Percentiles rank a stretch among this genome's conserved stretches.
Conservation (phyloP, 83 land plant genomes). For the Picea abies region DNA sequence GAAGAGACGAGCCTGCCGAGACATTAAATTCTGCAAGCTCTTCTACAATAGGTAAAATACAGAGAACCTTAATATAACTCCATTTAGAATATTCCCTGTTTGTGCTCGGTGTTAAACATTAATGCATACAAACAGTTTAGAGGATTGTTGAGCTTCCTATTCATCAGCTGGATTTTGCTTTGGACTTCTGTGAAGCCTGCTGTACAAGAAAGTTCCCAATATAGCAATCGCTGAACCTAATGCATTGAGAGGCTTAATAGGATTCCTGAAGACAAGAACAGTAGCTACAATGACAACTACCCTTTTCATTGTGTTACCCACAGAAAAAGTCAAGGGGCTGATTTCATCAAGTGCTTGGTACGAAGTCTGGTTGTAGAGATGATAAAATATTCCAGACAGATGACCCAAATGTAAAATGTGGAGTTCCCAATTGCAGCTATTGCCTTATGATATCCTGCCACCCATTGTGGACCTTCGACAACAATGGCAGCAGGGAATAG, state of each 20-base stretch:
- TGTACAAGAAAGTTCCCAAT: constrained; percentile 77
- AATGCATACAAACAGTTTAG: too few species aligned
- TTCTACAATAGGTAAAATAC: too few species aligned
- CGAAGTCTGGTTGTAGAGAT: constrained; percentile 81
- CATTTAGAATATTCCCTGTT: too few species aligned
- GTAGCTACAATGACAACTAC: constrained; percentile 72
- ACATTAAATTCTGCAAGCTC: too few species aligned
- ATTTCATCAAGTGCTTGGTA: constrained; percentile 81
- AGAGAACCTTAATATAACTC: too few species aligned
- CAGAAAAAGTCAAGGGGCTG: constrained; percentile 76
- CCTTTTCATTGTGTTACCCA: constrained; percentile 89
- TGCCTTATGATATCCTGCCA: constrained; percentile 48
- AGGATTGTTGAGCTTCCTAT: not conserved
- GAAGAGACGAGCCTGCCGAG: too few species aligned
- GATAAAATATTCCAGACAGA: constrained; percentile 73
- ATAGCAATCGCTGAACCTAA: constrained; percentile 84
- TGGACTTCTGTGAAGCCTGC: constrained; percentile 48
- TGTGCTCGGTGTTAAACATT: too few species aligned
- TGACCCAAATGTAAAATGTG: constrained; percentile 59
- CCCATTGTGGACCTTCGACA: constrained; percentile 74
- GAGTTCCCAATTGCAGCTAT: constrained; percentile 29
- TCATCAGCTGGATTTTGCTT: not conserved
- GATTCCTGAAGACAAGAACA: constrained; percentile 70
- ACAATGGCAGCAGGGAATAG: constrained; percentile 68
- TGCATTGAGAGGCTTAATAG: constrained; percentile 68